phyloP scores from a whole-genome alignment of 208 protist species.

The Herpetomonas samuelpessoai region DNA sequence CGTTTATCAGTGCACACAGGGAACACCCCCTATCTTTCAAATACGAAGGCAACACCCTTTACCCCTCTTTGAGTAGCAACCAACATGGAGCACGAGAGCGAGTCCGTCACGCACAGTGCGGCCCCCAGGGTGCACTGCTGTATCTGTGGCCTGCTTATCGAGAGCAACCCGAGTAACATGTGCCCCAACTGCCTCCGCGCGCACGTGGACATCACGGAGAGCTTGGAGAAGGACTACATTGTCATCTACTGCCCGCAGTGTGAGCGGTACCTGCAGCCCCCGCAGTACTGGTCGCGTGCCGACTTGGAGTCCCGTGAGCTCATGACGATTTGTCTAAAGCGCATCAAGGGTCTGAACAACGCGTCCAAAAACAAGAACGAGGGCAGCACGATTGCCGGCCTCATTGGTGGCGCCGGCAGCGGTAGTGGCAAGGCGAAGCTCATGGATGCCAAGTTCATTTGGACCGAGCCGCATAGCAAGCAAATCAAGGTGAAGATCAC shows the following conservation, averaged over 20 bases:
- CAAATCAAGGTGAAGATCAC: conserved; percentile 98
- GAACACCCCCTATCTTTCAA: no score
- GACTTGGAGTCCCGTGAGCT: conserved; percentile 98
- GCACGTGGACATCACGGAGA: conserved; percentile 98
- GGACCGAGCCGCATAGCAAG: conserved; percentile 99
- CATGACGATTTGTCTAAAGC: conserved; percentile 97
- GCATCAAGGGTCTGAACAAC: conserved; percentile 92
- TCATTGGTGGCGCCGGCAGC: neutral
- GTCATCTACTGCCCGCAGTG: conserved; percentile 95
- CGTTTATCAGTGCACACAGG: no score
- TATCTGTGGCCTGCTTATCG: conserved; percentile 94
- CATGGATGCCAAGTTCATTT: conserved; percentile 98
- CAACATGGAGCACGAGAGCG: conserved; percentile 55
- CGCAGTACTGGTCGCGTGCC: conserved; percentile 95
- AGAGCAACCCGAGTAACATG: conserved; percentile 99
- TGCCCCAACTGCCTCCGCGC: conserved; percentile 97
- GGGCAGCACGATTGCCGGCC: conserved; percentile 51
- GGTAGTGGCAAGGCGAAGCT: conserved; percentile 91
- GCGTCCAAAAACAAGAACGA: conserved; percentile 92
- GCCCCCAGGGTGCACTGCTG: conserved; percentile 95
- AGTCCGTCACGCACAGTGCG: conserved; percentile 23
- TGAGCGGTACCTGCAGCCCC: conserved; percentile 96
- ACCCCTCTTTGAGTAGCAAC: no score
- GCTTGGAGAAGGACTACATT: conserved; percentile 95
- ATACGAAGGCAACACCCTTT: no score